Evolutionary conservation across 352 stramenopile genomes (phyloP).

Genomic region (Blastocystis sp.): DNA sequence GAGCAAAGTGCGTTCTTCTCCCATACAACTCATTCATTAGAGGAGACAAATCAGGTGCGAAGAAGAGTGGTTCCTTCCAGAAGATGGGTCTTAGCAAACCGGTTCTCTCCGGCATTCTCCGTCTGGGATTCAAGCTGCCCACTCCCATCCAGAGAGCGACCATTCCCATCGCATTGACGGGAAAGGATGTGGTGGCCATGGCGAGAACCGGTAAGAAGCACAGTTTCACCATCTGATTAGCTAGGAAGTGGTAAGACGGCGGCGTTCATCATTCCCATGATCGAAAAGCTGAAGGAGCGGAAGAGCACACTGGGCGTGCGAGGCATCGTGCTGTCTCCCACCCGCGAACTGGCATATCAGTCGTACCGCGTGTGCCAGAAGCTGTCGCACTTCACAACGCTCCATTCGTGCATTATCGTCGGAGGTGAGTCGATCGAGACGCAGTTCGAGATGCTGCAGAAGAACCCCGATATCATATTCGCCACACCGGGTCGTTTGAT

Average conservation of each 20-base stretch:
- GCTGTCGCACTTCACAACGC: conserved; percentile 84
- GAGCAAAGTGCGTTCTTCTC: background rate
- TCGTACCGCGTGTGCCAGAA: conserved; percentile 82
- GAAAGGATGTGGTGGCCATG: conserved; percentile 95
- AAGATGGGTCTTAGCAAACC: conserved; percentile 73
- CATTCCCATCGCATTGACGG: conserved; percentile 89
- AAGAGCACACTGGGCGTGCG: conserved; percentile 79
- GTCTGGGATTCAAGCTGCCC: conserved; percentile 91
- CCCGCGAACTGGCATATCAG: conserved; percentile 94
- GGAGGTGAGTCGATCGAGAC: conserved; percentile 95
- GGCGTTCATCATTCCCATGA: conserved; percentile 93
- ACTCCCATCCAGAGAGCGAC: conserved; percentile 98
- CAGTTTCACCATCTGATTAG: background rate
- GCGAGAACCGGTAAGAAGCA: conserved; percentile 80
- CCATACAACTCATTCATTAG: background rate
- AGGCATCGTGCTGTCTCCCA: conserved; percentile 88
- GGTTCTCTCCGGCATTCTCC: conserved; percentile 80
- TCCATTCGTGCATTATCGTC: conserved; percentile 87
- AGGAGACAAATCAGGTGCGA: background rate
- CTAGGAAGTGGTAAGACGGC: conserved; percentile 91
- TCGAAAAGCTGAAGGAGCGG: conserved; percentile 92
- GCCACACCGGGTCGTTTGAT: conserved; percentile 88
- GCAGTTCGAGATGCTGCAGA: conserved; percentile 90
- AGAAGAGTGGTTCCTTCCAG: conserved; percentile 72
- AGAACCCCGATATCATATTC: conserved; percentile 88